These are phyloP conservation scores for Mucor sp. DNA, from an alignment of 371 early-diverging fungal species.

Conservation along the genomic window DNA sequence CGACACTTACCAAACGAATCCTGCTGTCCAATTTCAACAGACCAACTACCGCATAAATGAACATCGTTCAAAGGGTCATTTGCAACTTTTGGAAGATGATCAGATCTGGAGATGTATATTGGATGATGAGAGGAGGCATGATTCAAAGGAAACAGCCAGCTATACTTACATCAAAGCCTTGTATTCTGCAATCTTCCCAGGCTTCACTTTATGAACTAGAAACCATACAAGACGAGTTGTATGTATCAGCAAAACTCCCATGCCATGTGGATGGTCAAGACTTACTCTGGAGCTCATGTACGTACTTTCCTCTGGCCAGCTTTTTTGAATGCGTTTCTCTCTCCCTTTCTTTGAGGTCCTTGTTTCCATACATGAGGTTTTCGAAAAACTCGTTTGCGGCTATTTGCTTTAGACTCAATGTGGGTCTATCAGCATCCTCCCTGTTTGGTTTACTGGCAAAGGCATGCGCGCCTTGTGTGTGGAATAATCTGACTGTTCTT, in stretches of 20 bases:
- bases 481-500: background rate
- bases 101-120: slow-evolving; percentile 31
- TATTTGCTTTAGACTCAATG: slow-evolving; percentile 7
- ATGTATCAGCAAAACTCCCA: too few species aligned
- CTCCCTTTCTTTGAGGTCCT: slow-evolving; percentile 52
- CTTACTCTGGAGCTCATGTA: slow-evolving; percentile 81
- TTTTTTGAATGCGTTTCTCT: slow-evolving; percentile 66
- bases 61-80: slow-evolving; percentile 73
- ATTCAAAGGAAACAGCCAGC: background rate
- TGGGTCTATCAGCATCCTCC: background rate
- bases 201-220: slow-evolving; percentile 79
- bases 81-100: slow-evolving; percentile 76
- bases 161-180: slow-evolving; percentile 60
- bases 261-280: background rate
- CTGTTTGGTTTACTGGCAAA: background rate
- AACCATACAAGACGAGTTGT: background rate
- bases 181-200: slow-evolving; percentile 87
- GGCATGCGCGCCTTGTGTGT: background rate
- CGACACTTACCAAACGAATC: slow-evolving; percentile 73
- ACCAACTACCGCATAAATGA: slow-evolving; percentile 89
- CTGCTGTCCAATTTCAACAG: slow-evolving; percentile 82
- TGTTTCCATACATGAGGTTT: slow-evolving; percentile 67
- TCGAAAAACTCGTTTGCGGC: slow-evolving; percentile 51
- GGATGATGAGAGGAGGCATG: too few species aligned
- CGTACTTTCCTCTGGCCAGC: slow-evolving; percentile 84